Evolutionary conservation across 345 rosid genomes (phyloP), one percentile per base, ranked within the genome.

Genomic region (Rhodomyrtus tomentosa): DNA sequence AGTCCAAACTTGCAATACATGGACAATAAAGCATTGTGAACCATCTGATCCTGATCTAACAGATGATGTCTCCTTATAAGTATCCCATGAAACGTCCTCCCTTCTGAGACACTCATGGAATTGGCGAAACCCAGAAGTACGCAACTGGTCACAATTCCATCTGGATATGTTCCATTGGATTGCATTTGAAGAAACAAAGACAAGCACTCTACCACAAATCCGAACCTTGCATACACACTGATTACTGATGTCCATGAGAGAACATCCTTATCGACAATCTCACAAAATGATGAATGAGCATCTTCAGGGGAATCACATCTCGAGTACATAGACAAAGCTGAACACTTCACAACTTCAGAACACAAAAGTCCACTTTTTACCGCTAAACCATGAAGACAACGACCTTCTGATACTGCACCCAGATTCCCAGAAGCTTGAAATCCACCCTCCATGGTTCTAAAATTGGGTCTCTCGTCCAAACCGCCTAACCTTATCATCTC

Each of bases 161-260:
- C 96, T 2, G 91, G 92, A 79, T 55, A 62, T 53, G 88, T 68
- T 74, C 90, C 90, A 55, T 82, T 83, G 38, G n/a, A 86, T 86
- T 87, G 94, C 98, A 93, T 93, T 86, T 91, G 91, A 90, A 82
- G 88, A 85, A 94, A 92, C 90, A 93, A 55, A 56, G 49, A 85
- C 79, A 91, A 84, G 85, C 93, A 91, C 55, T 85, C 90, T 58
- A 82, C 87, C 82, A 94, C n/a, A 45, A 82, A 59, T 58, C 95
- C 93, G 11, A 82, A 87, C 84, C 92, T 92, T 27, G 92, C 95
- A 83, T 87, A 73, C 42, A 89, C 86, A 84, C 93, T 86, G 40
- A 94, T 94, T 68, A 93, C 84, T 20, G 96, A 93, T 68, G 95
- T 94, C 98, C 95, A 93, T 20, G 95, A 88, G 83, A 91, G 87